Evolutionary conservation across 2,329 filamentous ascomycete genomes (phyloP).

Genomic region (Aspergillus fructus): DNA sequence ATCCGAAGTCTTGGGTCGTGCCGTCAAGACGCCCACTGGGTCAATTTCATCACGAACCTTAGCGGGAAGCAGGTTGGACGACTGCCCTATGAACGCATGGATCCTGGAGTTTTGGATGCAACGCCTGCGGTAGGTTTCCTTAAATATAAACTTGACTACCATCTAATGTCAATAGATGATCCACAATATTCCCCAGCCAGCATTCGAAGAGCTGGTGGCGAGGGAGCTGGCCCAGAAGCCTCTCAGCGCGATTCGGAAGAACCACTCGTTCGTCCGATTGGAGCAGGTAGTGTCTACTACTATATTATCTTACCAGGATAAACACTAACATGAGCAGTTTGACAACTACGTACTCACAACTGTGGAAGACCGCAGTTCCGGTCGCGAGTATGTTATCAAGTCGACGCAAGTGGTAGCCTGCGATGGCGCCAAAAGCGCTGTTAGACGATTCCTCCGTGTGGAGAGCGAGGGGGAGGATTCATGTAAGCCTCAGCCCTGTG

Average conservation of each 20-base stretch:
- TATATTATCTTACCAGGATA: too few relatives aligned
- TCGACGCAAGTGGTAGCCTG: constrained; percentile 38
- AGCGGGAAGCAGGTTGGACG: constrained; percentile 36
- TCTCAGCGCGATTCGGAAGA: constrained; percentile 20
- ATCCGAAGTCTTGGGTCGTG: constrained; percentile 22
- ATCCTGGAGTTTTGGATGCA: constrained; percentile 30
- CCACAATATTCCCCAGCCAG: constrained; percentile 45
- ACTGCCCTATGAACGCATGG: constrained; percentile 32
- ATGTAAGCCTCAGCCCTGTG: constrained; percentile 17
- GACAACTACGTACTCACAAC: constrained; percentile 27
- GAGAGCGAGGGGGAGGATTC: constrained; percentile 45
- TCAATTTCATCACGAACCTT: constrained; percentile 43
- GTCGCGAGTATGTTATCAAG: constrained; percentile 24
- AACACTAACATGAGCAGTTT: constrained; percentile 6
- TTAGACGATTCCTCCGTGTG: constrained; percentile 33
- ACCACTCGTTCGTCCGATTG: constrained; percentile 33
- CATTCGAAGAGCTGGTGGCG: constrained; percentile 39
- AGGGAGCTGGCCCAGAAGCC: constrained; percentile 19
- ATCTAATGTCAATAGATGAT: constrained; percentile 32
- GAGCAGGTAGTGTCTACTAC: constrained; percentile 24
- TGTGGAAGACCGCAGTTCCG: constrained; percentile 29
- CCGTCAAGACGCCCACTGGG: constrained; percentile 38
- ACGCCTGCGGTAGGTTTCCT: constrained; percentile 31
- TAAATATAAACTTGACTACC: too few relatives aligned
- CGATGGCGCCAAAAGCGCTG: constrained; percentile 35